phyloP scores from a whole-genome alignment of 208 protist genomes.

The Trypanosoma vivax region DNA sequence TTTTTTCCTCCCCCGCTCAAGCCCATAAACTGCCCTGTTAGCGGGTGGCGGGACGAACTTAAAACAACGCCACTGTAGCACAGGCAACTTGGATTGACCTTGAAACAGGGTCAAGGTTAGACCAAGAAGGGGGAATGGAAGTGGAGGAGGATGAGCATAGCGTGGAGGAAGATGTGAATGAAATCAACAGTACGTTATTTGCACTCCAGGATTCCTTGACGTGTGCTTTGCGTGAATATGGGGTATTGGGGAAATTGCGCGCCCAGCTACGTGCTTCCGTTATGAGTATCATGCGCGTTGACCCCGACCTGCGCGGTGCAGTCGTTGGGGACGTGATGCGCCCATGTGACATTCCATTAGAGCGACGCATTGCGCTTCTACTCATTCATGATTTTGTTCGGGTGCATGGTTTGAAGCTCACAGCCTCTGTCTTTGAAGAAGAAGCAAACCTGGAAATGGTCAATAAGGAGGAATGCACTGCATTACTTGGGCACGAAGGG shows the following conservation, averaged over 20 bases:
- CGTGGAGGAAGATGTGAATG: conserved; percentile 41
- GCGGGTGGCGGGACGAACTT: too few species aligned
- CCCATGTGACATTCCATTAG: conserved; percentile 13
- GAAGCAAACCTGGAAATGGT: conserved; percentile 32
- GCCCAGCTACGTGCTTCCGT: conserved; percentile 68
- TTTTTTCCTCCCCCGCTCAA: too few species aligned
- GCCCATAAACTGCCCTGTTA: too few species aligned
- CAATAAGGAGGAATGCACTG: conserved; percentile 5
- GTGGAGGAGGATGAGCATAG: conserved; percentile 11
- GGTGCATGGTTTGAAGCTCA: conserved; percentile 39
- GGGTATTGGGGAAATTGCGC: conserved; percentile 59
- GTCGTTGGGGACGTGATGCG: conserved; percentile 27
- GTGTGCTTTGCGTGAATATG: conserved; percentile 43
- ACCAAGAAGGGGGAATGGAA: neutral
- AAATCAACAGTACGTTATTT: conserved; percentile 57
- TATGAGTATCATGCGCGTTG: conserved; percentile 57
- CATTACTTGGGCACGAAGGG: neutral
- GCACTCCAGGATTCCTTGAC: conserved; percentile 73
- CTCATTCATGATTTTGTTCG: conserved; percentile 70
- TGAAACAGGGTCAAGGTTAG: neutral
- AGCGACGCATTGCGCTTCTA: conserved; percentile 41
- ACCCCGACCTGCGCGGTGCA: conserved; percentile 35
- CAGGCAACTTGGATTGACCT: too few species aligned
- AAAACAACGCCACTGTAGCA: too few species aligned
- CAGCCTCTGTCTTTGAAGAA: conserved; percentile 55